Evolutionary conservation across 495 filamentous ascomycete genomes (phyloP).

Genomic region (Penicillium odoratum): DNA sequence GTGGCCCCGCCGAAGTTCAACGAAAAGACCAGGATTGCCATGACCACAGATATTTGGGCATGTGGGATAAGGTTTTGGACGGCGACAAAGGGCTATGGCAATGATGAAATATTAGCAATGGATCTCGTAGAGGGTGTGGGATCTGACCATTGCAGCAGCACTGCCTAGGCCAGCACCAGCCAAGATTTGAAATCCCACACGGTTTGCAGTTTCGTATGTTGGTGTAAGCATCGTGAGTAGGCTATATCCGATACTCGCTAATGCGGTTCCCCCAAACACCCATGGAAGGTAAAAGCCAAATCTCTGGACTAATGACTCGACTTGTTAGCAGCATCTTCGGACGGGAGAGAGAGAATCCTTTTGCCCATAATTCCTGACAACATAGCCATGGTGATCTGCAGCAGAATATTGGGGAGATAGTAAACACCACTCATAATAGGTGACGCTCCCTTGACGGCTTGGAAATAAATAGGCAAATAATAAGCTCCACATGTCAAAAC

Average conservation of each 20-base stretch:
- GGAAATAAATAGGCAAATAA: constrained; percentile 40
- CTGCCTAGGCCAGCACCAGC: constrained; percentile 48
- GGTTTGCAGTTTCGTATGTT: constrained; percentile 37
- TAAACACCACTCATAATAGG: constrained; percentile 32
- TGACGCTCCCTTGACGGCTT: constrained; percentile 26
- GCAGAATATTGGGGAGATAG: constrained; percentile 37
- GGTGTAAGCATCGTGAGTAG: constrained; percentile 19
- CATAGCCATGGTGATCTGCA: constrained; percentile 42
- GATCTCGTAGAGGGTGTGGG: too few species aligned
- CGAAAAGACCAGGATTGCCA: constrained; percentile 50
- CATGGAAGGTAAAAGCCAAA: constrained; percentile 53
- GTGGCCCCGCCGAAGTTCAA: constrained; percentile 66
- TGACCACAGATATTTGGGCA: constrained; percentile 7
- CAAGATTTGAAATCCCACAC: constrained; percentile 58
- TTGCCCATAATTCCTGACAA: too few species aligned
- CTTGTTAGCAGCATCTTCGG: constrained; percentile 11
- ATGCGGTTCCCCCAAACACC: constrained; percentile 7
- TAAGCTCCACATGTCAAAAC: constrained; percentile 21
- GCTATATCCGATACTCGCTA: constrained; percentile 40
- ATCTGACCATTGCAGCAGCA: constrained; percentile 37
- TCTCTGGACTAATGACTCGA: constrained; percentile 16
- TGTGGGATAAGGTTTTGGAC: constrained; percentile 32
- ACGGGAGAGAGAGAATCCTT: too few species aligned
- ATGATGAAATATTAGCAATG: too few species aligned
- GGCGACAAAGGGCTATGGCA: constrained; percentile 43